phyloP scores from a whole-genome alignment of 345 rosid species.

The Lepidium aucheri region DNA sequence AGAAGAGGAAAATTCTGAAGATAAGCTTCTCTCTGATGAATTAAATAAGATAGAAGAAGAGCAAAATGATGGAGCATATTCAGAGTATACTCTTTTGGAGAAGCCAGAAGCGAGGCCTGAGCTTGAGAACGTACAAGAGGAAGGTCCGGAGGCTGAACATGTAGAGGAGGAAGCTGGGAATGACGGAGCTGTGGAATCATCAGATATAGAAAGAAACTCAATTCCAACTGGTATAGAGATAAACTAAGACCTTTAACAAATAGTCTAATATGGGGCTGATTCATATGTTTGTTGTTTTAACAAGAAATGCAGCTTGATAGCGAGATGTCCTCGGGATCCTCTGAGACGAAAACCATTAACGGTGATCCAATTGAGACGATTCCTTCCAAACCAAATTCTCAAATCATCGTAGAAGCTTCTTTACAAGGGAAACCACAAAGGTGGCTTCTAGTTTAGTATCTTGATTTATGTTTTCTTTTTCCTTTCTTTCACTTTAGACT shows the following conservation, averaged over 20 bases:
- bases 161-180: slow-evolving; percentile 17
- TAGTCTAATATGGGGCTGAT: slow-evolving; percentile 13
- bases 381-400: slow-evolving; percentile 23
- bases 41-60: slow-evolving; percentile 8
- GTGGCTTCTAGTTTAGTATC: slow-evolving; percentile 23
- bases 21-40: slow-evolving; percentile 3
- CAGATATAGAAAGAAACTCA: slow-evolving; percentile 14
- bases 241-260: background rate
- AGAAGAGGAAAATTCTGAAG: slow-evolving; percentile 22
- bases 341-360: slow-evolving; percentile 22
- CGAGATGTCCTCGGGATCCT: slow-evolving; percentile 18
- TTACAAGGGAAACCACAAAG: slow-evolving; percentile 66
- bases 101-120: slow-evolving; percentile 35
- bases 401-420: slow-evolving; percentile 29
- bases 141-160: slow-evolving; percentile 10
- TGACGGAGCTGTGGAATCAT: slow-evolving; percentile 4
- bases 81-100: slow-evolving; percentile 43
- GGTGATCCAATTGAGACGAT: slow-evolving; percentile 21
- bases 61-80: slow-evolving; percentile 22
- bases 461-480: background rate
- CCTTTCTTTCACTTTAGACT: slow-evolving; percentile 7
- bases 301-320: slow-evolving; percentile 54
- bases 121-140: slow-evolving; percentile 21
- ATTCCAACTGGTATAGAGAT: slow-evolving; percentile 2
- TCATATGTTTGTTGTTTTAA: slow-evolving; percentile 26